phyloP scores from a whole-genome alignment of 495 filamentous ascomycete genomes.

The Xylaria venustula region DNA sequence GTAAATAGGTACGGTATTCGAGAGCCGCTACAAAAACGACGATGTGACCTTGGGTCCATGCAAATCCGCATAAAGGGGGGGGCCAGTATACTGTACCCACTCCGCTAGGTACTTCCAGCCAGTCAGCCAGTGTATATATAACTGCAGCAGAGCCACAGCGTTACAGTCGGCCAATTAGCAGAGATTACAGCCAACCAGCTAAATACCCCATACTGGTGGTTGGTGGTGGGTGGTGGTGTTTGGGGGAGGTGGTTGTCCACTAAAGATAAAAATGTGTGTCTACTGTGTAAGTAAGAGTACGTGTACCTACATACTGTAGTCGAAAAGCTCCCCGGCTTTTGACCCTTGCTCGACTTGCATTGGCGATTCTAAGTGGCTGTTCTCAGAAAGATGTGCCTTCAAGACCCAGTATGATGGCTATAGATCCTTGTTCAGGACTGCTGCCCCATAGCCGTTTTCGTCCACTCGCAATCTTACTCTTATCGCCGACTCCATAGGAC shows the following conservation, averaged over 20 bases:
- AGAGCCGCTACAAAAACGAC: background rate
- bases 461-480: constrained; percentile 14
- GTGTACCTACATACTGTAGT: too few relatives aligned
- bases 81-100: background rate
- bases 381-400: background rate
- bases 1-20: too few relatives aligned
- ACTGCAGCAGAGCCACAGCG: background rate
- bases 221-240: background rate
- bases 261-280: too few relatives aligned
- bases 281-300: too few relatives aligned
- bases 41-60: background rate
- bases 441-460: background rate
- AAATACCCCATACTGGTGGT: background rate
- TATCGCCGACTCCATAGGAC: constrained; percentile 3
- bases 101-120: too few relatives aligned
- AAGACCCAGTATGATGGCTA: background rate
- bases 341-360: constrained; percentile 1
- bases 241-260: background rate
- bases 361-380: constrained; percentile 3
- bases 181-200: background rate
- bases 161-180: constrained; percentile 7
- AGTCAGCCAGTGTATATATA: too few relatives aligned
- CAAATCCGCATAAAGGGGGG: background rate
- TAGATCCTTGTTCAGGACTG: background rate
- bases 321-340: background rate